These are phyloP conservation scores for Colletotrichum sp. DNA, from an alignment of 2,329 filamentous ascomycete species.

Conservation along the genomic window DNA sequence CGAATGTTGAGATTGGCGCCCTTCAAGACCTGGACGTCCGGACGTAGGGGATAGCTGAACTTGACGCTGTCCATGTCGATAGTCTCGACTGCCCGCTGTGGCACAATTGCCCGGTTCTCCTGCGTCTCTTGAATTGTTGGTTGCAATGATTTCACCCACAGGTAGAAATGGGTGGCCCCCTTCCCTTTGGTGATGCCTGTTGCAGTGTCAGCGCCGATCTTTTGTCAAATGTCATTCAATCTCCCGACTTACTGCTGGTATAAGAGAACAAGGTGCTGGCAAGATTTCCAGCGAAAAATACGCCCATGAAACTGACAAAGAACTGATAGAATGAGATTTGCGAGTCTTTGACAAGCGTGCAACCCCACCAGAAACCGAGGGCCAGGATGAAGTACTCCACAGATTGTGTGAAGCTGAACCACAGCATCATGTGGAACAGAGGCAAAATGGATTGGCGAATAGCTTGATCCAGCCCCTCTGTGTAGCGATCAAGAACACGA, in stretches of 20 bases:
- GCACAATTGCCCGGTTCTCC: neutral
- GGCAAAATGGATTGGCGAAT: neutral
- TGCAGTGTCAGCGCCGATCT: neutral
- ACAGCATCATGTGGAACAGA: slow-evolving; percentile 26
- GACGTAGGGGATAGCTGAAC: neutral
- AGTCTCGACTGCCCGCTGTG: neutral
- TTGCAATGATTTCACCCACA: neutral
- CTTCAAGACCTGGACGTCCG: neutral
- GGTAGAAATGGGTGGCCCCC: neutral
- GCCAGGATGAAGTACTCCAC: slow-evolving; percentile 35
- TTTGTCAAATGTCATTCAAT: neutral
- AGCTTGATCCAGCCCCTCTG: slow-evolving; percentile 30
- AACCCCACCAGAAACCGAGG: slow-evolving; percentile 38
- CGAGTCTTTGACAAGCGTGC: neutral
- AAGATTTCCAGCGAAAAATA: slow-evolving; percentile 27
- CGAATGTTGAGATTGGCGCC: slow-evolving; percentile 6
- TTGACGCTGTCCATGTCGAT: neutral
- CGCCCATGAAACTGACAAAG: slow-evolving; percentile 34
- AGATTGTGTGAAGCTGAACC: slow-evolving; percentile 31
- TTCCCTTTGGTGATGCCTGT: neutral
- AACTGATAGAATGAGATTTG: slow-evolving; percentile 9
- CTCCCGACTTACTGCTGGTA: neutral
- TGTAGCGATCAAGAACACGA: slow-evolving; percentile 26
- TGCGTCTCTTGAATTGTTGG: neutral
- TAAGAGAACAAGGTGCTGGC: neutral